phyloP scores from a whole-genome alignment of 768 basidiomycete genomes.

The Dioszegia hungarica region DNA sequence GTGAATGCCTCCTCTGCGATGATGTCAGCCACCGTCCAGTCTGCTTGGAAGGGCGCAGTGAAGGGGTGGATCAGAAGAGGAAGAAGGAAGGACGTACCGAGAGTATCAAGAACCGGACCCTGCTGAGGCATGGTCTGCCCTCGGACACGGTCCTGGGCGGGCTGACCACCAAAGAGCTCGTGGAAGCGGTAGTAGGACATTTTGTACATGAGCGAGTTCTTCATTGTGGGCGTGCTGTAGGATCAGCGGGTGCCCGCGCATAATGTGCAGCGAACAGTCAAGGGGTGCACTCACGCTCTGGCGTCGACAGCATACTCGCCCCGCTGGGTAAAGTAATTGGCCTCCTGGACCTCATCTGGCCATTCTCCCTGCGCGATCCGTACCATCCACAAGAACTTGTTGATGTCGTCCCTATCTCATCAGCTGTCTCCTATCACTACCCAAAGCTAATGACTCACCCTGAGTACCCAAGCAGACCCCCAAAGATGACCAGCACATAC shows the following conservation, averaged over 20 bases:
- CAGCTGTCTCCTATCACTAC: background rate
- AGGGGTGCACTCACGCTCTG: conserved; percentile 54
- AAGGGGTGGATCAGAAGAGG: background rate
- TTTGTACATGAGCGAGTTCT: conserved; percentile 97
- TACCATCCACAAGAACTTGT: conserved; percentile 99
- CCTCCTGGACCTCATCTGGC: conserved; percentile 97
- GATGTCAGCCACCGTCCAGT: background rate
- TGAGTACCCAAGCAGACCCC: conserved; percentile 90
- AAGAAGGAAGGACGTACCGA: conserved; percentile 58
- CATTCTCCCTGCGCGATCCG: conserved; percentile 74
- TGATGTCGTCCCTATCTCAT: conserved; percentile 78
- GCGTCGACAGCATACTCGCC: conserved; percentile 95
- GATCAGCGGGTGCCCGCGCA: background rate
- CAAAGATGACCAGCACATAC: conserved; percentile 95
- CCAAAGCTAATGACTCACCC: conserved; percentile 48
- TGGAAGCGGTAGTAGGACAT: conserved; percentile 94
- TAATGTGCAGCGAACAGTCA: background rate
- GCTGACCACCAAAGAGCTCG: conserved; percentile 75
- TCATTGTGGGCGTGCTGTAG: conserved; percentile 67
- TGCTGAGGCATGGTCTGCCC: conserved; percentile 70
- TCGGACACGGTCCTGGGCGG: conserved; percentile 80
- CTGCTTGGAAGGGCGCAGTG: background rate
- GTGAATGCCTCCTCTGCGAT: conserved; percentile 89
- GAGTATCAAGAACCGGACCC: conserved; percentile 77
- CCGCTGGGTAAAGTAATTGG: conserved; percentile 82